Evolutionary conservation across 1,139 yeast genomes (phyloP), one percentile per base, ranked within the genome.

Genomic region (Hyphopichia burtonii): DNA sequence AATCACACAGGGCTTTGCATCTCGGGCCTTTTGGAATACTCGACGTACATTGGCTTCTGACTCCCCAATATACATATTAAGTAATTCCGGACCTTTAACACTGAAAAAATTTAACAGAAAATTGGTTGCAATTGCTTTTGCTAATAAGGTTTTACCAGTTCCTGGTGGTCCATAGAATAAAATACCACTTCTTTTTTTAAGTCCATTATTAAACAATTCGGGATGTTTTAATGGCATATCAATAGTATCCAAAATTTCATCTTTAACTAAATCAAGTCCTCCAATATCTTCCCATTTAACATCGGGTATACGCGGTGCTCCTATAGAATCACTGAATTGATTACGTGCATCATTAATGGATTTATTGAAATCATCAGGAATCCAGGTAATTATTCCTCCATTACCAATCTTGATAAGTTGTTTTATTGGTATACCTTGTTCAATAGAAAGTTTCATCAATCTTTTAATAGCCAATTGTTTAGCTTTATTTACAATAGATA

Each of bases 111-210:
- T 93, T 50, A 93, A 74, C 3, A 96, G 86, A 58, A 91, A 93
- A 50, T 91, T 89, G 1, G 97, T 88, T 2, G 98, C 98, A 55
- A 93, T 93, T 0, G 98, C 98, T 61, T 93, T 93, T 10, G 98
- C 98, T 45, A 93, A 72, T 35, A 93, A 71, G 0, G 99, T 93
- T 59, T 93, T 93, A 53, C 99, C 99, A 0, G 98, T 93, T 22
- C 99, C 99, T 0, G 99, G 99, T 0, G 98, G 98, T 0, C 99
- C 99, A 63, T 93, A 93, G 59, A 93, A 90, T 49, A 93, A 67
- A 33, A 93, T 87, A 44, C 99, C 99, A 58, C 96, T 86, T 62
- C 98, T 76, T 60, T 93, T 91, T 62, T 93, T 91, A 58, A 93
- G 79, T 1, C 98, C 98, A 43, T 83, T 83, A 42, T 82, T 78